Base-by-base conservation (phyloP, 495 filamentous ascomycete genomes). In the Tuber melanosporum region DNA sequence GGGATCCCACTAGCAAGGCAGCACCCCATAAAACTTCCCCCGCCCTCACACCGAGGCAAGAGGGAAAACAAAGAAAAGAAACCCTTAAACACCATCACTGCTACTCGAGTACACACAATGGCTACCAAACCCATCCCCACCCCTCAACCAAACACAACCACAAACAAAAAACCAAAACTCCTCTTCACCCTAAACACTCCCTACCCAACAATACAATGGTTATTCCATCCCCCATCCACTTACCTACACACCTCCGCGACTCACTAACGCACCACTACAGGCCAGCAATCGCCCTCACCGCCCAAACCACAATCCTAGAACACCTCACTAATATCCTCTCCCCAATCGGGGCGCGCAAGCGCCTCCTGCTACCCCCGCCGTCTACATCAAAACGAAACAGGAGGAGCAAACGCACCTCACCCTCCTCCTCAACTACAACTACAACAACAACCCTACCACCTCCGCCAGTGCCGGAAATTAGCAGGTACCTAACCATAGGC, bases 401-500 rank as follows among this genome's bases (percentile, higher is more conserved):
- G 82, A 85, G 84, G 75, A 83, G 80, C 72, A 77, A 79, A 66
- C 75, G 77, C 42, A 39, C 66, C 71, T 42, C n/a, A 46, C 2
- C 49, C 7, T 69, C 42, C 69, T 69, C 45, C 77, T 47, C 52
- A 73, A 26, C 52, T 36, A 26, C 62, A 52, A 46, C 52, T 75
- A 22, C 80, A 73, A 19, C 79, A 75, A 43, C 79, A 75, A 43
- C 73, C 32, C 41, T 75, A 57, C 73, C 72, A 47, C 46, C 76
- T 15, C 78, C 78, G 8, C 71, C 77, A 69, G 73, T 73, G 32
- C 78, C 78, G 17, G 73, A 74, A 71, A 77, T 87, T 17, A 74
- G 70, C 20, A 46, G 74, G 14, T 81, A 85, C 74, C n/a, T 88
- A 74, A 85, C 85, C 14, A 75, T 88, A 70, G 87, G 87, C 52